Evolutionary conservation across 2,329 filamentous ascomycete species (phyloP).

Genomic region (Xylariaceae sp.): DNA sequence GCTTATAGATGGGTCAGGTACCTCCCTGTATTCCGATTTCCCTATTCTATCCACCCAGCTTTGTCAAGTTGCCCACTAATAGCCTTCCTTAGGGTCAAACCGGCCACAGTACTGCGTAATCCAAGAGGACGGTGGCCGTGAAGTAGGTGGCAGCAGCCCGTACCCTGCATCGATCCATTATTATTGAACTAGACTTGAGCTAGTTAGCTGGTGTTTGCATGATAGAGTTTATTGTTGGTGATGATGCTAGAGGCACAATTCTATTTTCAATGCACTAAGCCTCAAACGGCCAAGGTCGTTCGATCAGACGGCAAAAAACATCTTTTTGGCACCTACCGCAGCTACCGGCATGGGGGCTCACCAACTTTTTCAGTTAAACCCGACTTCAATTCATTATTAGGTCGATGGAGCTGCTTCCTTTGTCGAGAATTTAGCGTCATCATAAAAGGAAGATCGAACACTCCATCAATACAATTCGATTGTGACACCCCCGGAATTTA

Average conservation of each 20-base stretch:
- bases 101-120: no score
- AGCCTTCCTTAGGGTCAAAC: no score
- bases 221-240: constrained; percentile 20
- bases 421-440: neutral
- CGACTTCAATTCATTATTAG: neutral
- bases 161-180: neutral
- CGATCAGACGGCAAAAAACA: constrained; percentile 21
- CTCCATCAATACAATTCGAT: neutral
- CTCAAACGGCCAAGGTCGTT: constrained; percentile 16
- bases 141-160: neutral
- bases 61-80: no score
- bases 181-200: neutral
- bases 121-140: neutral
- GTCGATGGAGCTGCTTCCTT: neutral
- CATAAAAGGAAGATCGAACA: neutral
- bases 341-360: neutral
- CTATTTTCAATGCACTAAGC: constrained; percentile 29
- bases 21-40: no score
- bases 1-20: no score
- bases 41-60: no score
- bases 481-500: neutral
- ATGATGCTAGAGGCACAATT: constrained; percentile 20
- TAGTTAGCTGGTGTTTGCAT: constrained; percentile 7
- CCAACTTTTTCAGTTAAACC: neutral
- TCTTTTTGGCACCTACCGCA: constrained; percentile 6